Conservation (phyloP, 2,329 filamentous ascomycete genomes). For the Coniochaeta prunicola region DNA sequence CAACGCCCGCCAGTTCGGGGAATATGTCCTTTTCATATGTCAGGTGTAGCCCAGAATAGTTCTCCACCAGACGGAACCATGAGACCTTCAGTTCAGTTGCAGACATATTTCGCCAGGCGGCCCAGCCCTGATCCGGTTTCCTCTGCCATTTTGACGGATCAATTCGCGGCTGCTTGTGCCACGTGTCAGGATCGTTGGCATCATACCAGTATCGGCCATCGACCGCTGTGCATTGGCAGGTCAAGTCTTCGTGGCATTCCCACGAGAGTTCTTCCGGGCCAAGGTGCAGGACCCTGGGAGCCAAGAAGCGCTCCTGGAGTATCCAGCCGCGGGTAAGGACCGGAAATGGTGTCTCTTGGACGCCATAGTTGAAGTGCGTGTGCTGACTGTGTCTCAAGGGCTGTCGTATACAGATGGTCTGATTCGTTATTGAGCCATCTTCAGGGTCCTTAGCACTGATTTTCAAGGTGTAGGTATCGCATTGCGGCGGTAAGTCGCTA, state of each 20-base stretch:
- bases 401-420: constrained; percentile 5
- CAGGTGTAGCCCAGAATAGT: constrained; percentile 6
- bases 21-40: constrained; percentile 9
- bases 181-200: background rate
- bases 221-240: constrained; percentile 12
- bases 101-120: background rate
- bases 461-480: background rate
- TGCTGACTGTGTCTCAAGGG: constrained; percentile 5
- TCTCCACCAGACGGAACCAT: constrained; percentile 8
- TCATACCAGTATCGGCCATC: no score
- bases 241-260: constrained; percentile 6
- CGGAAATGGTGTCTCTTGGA: constrained; percentile 1
- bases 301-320: constrained; percentile 14
- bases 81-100: background rate
- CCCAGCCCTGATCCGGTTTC: no score
- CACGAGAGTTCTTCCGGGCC: constrained; percentile 9
- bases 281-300: constrained; percentile 12
- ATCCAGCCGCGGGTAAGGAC: constrained; percentile 14
- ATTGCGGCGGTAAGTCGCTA: background rate
- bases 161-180: background rate
- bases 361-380: background rate
- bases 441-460: background rate
- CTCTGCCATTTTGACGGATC: no score
- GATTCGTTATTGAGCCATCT: background rate
- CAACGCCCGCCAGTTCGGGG: constrained; percentile 8